These are phyloP conservation scores for Pythium guiyangense DNA, from an alignment of 352 stramenopile genomes.

Conservation along the genomic window DNA sequence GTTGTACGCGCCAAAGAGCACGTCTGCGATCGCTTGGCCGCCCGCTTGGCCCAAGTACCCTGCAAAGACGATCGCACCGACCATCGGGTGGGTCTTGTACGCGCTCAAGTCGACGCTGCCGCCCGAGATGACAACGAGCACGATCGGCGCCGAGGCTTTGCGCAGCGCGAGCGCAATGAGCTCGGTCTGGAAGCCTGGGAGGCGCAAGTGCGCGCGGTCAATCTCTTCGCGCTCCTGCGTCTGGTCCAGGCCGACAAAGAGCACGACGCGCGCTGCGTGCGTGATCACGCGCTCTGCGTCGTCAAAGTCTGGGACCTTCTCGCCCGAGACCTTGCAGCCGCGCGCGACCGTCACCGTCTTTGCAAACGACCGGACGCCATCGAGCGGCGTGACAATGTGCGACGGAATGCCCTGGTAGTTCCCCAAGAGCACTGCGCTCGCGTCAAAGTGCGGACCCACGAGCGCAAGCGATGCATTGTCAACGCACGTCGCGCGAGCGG, in stretches of 20 bases:
- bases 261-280: conserved; percentile 35
- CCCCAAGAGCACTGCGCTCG: conserved; percentile 46
- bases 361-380: conserved; percentile 29
- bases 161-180: conserved; percentile 53
- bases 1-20: conserved; percentile 72
- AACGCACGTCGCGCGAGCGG: conserved; percentile 34
- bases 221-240: conserved; percentile 62
- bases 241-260: conserved; percentile 69
- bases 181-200: conserved; percentile 59
- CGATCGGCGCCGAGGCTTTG: conserved; percentile 43
- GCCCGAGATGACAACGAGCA: conserved; percentile 79
- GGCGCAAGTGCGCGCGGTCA: conserved; percentile 50
- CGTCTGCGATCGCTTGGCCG: conserved; percentile 65
- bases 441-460: conserved; percentile 77
- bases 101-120: conserved; percentile 63
- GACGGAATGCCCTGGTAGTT: conserved; percentile 72
- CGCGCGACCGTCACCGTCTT: conserved; percentile 31
- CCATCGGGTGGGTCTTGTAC: conserved; percentile 53
- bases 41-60: conserved; percentile 68
- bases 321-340: conserved; percentile 51
- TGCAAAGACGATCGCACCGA: conserved; percentile 61
- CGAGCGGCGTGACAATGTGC: conserved; percentile 56
- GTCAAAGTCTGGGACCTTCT: conserved; percentile 43
- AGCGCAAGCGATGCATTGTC: conserved; percentile 37
- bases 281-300: conserved; percentile 33